Base-by-base conservation (phyloP, 192 early-diverging fungal genomes). In the Coemansia sp. region DNA sequence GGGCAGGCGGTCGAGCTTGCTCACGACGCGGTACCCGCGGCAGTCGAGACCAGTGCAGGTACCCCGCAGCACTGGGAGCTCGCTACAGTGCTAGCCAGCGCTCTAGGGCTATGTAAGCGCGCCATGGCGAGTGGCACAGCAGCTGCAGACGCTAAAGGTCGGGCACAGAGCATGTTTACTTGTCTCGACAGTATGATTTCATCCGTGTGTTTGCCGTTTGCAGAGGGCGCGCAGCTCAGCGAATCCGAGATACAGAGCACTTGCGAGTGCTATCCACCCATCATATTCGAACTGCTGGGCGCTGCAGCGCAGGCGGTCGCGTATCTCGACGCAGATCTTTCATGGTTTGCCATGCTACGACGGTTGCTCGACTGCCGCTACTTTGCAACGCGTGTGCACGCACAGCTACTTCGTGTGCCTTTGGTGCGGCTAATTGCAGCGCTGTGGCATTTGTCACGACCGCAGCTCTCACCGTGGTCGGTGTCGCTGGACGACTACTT, bases 401-500 rank as follows among this genome's bases (percentile, higher is more conserved):
- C 18, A 2, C n/a, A 7, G 8, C 41, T 53, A 4, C 25, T 71
- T 48, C 66, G 73, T 22, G 48, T 59, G 23, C 7, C 30, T 0
- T n/a, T 81, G 22, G 55, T 56, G 12, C 47, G 71, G 49, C 16
- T 59, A 12, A 34, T 71, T 1, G 60, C 22, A 2, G 67, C 41
- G 48, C 78, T 75, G 24, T 75, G 73, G 78, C 52, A 55, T 21
- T 54, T 81, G 21, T 28, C 78, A 14, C 62, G 58, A 8, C 78
- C 78, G 7, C 30, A 58, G 19, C 62, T 81, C 16, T 75, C 78
- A n/a, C 62, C 59, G 49, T 81, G 78, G 78, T 81, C 78, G 32
- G 69, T 62, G 4, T 58, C 57, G 6, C 49, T 81, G 31, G 62
- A 64, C 30, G 78, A 81, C 49, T 81, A 66, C 54, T 62, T 81